Conservation (phyloP, 2,329 filamentous ascomycete genomes). For the Calonectria hongkongensis region DNA sequence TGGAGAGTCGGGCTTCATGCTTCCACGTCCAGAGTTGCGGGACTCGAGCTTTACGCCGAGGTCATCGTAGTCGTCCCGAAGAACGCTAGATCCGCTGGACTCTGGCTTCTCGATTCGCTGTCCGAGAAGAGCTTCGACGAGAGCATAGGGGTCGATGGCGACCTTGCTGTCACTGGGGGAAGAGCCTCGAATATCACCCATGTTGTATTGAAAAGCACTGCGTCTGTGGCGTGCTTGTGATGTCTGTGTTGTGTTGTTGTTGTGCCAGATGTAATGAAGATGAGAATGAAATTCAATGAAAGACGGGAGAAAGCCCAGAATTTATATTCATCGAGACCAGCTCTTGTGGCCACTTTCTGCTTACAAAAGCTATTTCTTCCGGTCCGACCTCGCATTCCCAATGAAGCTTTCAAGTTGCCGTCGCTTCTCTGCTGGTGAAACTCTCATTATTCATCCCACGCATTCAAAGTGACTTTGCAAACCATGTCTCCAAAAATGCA, state of each 20-base stretch:
- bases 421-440: not conserved
- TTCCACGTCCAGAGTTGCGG: slow-evolving; percentile 14
- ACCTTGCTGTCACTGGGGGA: slow-evolving; percentile 33
- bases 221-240: not conserved
- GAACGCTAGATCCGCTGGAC: slow-evolving; percentile 47
- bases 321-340: slow-evolving; percentile 7
- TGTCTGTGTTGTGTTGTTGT: not conserved
- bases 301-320: not conserved
- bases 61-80: slow-evolving; percentile 59
- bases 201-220: slow-evolving; percentile 30
- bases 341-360: not conserved
- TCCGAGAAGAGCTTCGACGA: slow-evolving; percentile 63
- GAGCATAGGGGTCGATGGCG: slow-evolving; percentile 60
- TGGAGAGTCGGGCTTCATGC: slow-evolving; percentile 57
- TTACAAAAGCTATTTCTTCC: too few relatives aligned
- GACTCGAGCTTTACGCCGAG: slow-evolving; percentile 54
- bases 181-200: slow-evolving; percentile 45
- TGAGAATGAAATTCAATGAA: not conserved
- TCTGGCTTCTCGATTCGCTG: slow-evolving; percentile 56
- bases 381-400: not conserved
- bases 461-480: too few relatives aligned
- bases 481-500: not conserved
- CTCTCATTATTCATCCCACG: not conserved
- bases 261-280: not conserved
- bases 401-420: not conserved